Percentiles rank a stretch among this genome's conserved stretches.
Conservation (phyloP, 2,329 filamentous ascomycete species). For the Lecanicillium sp. region DNA sequence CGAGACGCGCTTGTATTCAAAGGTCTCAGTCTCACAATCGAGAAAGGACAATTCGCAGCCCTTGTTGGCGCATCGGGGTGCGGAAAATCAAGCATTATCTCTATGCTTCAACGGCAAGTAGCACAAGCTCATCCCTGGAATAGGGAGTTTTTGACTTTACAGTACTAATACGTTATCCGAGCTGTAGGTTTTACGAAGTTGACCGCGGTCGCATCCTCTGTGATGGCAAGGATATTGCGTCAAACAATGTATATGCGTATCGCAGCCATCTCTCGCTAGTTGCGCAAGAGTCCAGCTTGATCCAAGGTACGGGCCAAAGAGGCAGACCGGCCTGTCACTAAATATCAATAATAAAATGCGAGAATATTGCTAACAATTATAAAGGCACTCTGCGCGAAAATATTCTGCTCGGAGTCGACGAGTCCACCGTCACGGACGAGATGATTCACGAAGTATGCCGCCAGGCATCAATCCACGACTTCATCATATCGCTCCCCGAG, state of each 20-base stretch:
- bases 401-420: conserved; percentile 55
- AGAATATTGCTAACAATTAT: too few species aligned
- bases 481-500: conserved; percentile 57
- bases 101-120: conserved; percentile 50
- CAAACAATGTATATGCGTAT: conserved; percentile 53
- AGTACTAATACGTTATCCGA: too few species aligned
- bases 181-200: conserved; percentile 60
- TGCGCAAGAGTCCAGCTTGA: conserved; percentile 66
- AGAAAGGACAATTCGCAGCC: conserved; percentile 62
- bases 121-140: too few species aligned
- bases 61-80: conserved; percentile 64
- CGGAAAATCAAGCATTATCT: conserved; percentile 66
- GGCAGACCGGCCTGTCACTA: conserved; percentile 3
- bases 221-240: conserved; percentile 51
- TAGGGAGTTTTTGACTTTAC: too few species aligned
- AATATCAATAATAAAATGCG: neutral
- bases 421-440: conserved; percentile 42
- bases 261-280: conserved; percentile 61
- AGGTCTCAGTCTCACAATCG: conserved; percentile 54
- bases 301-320: conserved; percentile 45
- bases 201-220: conserved; percentile 56
- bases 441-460: conserved; percentile 44
- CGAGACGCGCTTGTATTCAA: conserved; percentile 49
- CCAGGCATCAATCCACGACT: conserved; percentile 63
- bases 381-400: conserved; percentile 58